Conservation (phyloP, 1,284 basidiomycete species). For the Ganoderma leucocontextum region DNA sequence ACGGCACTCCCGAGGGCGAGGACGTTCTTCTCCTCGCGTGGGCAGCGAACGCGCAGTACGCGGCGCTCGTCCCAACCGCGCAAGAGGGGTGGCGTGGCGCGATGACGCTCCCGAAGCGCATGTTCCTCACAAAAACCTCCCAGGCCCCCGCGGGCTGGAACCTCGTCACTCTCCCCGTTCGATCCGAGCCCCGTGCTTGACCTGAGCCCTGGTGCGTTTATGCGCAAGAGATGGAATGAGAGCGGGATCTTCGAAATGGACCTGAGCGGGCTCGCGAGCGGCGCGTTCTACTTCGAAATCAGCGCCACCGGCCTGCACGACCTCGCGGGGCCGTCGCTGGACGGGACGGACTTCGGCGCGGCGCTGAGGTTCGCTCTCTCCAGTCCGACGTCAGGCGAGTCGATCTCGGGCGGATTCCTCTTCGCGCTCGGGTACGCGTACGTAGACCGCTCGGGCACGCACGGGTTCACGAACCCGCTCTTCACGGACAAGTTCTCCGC, state of each 20-base stretch:
- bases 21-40: constrained; percentile 25
- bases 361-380: constrained; percentile 24
- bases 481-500: constrained; percentile 28
- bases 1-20: constrained; percentile 20
- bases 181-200: constrained; percentile 6
- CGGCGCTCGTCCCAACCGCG: constrained; percentile 22
- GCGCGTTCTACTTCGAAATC: constrained; percentile 25
- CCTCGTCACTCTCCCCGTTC: constrained; percentile 24
- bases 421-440: constrained; percentile 21
- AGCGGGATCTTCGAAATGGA: constrained; percentile 18
- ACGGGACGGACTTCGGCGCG: constrained; percentile 7
- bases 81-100: constrained; percentile 32
- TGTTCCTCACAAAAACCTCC: constrained; percentile 20
- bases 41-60: constrained; percentile 29
- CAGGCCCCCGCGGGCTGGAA: constrained; percentile 15
- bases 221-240: not conserved
- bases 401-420: constrained; percentile 21
- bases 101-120: constrained; percentile 27
- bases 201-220: not conserved
- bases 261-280: constrained; percentile 19
- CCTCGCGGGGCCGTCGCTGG: not conserved
- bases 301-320: constrained; percentile 19
- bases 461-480: constrained; percentile 24
- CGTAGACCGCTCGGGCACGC: constrained; percentile 24
- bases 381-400: constrained; percentile 26